Evolutionary conservation across 441 rosid genomes (phyloP).

Genomic region (Euphorbia celastroides): DNA sequence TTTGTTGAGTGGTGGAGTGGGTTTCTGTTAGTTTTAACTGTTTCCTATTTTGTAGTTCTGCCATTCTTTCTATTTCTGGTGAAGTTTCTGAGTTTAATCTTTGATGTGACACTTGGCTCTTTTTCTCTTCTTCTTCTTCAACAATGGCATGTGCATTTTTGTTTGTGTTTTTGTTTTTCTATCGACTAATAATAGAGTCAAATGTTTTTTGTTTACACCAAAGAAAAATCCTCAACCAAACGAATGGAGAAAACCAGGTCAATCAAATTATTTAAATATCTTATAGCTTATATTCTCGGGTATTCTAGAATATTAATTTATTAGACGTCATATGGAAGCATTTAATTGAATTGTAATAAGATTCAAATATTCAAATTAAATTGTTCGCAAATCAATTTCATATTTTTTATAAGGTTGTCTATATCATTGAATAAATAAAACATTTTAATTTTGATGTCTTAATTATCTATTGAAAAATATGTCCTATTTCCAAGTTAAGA

Average conservation of each 20-base stretch:
- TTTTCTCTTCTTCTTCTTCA: background rate
- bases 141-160: background rate
- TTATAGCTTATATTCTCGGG: background rate
- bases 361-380: too few relatives aligned
- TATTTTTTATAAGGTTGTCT: too few relatives aligned
- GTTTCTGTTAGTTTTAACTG: background rate
- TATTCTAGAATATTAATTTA: background rate
- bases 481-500: too few relatives aligned
- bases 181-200: background rate
- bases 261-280: background rate
- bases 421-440: too few relatives aligned
- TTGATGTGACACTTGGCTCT: background rate
- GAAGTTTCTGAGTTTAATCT: background rate
- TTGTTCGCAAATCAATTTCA: too few relatives aligned
- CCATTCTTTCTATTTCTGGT: slow-evolving; percentile 7
- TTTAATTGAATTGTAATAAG: background rate
- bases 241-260: background rate
- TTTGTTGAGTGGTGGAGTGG: background rate
- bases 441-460: too few relatives aligned
- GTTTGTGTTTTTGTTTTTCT: background rate
- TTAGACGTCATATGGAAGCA: background rate
- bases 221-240: background rate
- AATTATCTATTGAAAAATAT: too few relatives aligned
- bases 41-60: slow-evolving; percentile 6
- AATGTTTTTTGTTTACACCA: background rate